phyloP scores from a whole-genome alignment of 1,284 basidiomycete species.

The Rhodotorula glutinis region DNA sequence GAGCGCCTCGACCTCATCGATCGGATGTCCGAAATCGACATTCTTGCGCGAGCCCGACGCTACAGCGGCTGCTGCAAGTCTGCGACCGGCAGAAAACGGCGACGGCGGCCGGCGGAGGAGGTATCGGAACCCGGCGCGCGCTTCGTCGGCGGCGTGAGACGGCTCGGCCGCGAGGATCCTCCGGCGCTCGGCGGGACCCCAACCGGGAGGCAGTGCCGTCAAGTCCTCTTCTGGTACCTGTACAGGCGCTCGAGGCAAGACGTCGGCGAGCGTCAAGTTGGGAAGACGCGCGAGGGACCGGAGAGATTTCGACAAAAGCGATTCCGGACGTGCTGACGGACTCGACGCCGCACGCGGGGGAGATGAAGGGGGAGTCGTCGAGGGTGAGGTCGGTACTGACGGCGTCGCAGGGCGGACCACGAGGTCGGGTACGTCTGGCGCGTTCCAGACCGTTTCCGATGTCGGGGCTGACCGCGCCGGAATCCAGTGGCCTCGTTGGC shows the following conservation, averaged over 20 bases:
- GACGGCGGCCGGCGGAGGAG: not conserved
- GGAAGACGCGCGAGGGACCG: constrained; percentile 32
- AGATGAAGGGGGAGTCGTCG: not conserved
- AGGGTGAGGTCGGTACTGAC: not conserved
- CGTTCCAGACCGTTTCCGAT: not conserved
- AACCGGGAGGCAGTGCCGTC: constrained; percentile 14
- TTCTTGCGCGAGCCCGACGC: not conserved
- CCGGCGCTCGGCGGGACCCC: constrained; percentile 22
- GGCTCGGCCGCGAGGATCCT: constrained; percentile 25
- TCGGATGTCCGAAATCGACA: not conserved
- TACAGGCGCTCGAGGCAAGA: constrained; percentile 14
- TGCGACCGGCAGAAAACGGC: not conserved
- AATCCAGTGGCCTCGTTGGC: constrained; percentile 15
- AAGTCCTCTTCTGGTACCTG: constrained; percentile 10
- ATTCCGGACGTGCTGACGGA: not conserved
- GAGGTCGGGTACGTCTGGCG: constrained; percentile 9
- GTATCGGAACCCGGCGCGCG: constrained; percentile 11
- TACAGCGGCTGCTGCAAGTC: not conserved
- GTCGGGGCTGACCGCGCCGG: constrained; percentile 12
- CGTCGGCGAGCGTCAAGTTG: constrained; percentile 17
- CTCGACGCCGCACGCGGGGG: not conserved
- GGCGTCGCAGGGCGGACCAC: not conserved
- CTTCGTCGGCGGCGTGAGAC: constrained; percentile 27
- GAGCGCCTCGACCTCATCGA: constrained; percentile 13
- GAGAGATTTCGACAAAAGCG: constrained; percentile 35